Evolutionary conservation across 148 eudicot genomes (phyloP).

Genomic region (Rhododendron williamsianum): DNA sequence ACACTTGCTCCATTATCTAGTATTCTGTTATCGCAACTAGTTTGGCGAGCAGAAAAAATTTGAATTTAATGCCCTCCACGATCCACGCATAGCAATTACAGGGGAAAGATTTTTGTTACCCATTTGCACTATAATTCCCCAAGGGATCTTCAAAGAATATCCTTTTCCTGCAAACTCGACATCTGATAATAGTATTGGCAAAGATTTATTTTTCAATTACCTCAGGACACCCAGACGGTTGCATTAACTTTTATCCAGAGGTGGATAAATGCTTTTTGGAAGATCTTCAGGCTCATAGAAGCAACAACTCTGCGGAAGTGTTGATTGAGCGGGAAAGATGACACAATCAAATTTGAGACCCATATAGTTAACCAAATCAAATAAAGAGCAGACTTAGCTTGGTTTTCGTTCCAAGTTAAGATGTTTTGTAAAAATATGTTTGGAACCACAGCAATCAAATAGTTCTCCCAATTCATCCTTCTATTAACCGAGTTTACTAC

Average conservation of each 20-base stretch:
- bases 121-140: not conserved
- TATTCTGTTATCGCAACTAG: not conserved
- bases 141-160: not conserved
- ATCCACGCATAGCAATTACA: not conserved
- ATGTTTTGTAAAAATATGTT: not conserved
- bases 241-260: not conserved
- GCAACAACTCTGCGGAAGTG: not conserved
- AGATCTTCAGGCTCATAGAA: not conserved
- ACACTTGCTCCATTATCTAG: not conserved
- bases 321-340: not conserved
- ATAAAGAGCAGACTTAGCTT: not conserved
- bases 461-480: not conserved
- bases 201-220: not conserved
- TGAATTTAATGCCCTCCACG: not conserved
- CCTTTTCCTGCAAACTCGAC: constrained; percentile 3
- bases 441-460: not conserved
- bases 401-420: not conserved
- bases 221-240: not conserved
- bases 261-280: not conserved
- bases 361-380: not conserved
- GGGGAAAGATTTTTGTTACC: not conserved
- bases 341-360: not conserved
- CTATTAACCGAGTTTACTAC: no score
- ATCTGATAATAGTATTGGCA: not conserved
- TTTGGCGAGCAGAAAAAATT: not conserved